Evolutionary conservation across 164 flowering plant genomes (phyloP).

Genomic region (Brasenia schreberi): DNA sequence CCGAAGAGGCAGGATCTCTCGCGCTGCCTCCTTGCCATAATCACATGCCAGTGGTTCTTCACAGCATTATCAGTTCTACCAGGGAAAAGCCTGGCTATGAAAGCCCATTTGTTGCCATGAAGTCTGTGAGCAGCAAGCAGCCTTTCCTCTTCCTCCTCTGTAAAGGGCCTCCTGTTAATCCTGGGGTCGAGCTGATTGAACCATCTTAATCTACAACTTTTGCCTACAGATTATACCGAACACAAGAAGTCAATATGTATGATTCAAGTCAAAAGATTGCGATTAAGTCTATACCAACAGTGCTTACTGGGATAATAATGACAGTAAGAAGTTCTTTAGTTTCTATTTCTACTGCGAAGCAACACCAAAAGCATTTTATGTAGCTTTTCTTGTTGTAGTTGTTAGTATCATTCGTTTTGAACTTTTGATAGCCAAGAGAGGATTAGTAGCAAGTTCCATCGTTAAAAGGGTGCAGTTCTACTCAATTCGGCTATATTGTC

Average conservation of each 20-base stretch:
- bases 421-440: not conserved
- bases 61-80: constrained; percentile 88
- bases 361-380: not conserved
- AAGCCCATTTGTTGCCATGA: constrained; percentile 83
- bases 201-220: constrained; percentile 90
- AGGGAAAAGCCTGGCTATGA: constrained; percentile 66
- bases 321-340: too few species aligned
- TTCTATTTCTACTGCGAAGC: not conserved
- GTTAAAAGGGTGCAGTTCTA: not conserved
- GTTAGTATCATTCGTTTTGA: not conserved
- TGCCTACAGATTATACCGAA: constrained; percentile 25
- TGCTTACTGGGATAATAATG: too few species aligned
- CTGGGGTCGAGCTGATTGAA: constrained; percentile 87
- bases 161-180: constrained; percentile 70
- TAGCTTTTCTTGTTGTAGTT: too few species aligned
- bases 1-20: constrained; percentile 22
- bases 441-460: not conserved
- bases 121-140: constrained; percentile 57
- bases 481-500: not conserved
- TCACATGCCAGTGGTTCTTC: constrained; percentile 91
- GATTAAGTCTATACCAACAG: not conserved
- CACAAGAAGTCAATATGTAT: not conserved
- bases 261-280: not conserved
- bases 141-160: constrained; percentile 70
- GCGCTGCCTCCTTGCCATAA: constrained; percentile 72